Percentiles rank a stretch among this genome's conserved stretches.
phyloP scores from a whole-genome alignment of 2,329 filamentous ascomycete genomes.

The Cryoendolithus antarcticus region DNA sequence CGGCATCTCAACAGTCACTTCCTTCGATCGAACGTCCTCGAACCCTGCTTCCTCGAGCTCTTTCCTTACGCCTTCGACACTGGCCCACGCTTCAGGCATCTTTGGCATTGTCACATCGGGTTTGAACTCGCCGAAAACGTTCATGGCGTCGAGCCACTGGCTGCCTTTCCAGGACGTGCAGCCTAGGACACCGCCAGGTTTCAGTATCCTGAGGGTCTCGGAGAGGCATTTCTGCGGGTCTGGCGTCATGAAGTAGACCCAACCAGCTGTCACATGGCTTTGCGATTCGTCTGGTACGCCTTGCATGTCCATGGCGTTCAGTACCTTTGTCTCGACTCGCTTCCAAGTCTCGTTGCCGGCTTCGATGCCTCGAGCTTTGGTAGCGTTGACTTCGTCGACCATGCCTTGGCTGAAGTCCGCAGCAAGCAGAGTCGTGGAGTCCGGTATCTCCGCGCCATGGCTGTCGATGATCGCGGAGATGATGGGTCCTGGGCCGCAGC shows the following conservation, averaged over 20 bases:
- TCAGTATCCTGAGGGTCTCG: conserved; percentile 16
- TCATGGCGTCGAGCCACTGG: conserved; percentile 19
- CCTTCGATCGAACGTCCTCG: conserved; percentile 11
- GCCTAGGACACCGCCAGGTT: conserved; percentile 13
- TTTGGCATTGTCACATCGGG: conserved; percentile 11
- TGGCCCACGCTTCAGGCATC: conserved; percentile 16
- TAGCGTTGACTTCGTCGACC: conserved; percentile 12
- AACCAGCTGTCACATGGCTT: conserved; percentile 21
- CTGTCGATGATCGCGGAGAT: conserved; percentile 14
- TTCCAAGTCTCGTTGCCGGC: conserved; percentile 12
- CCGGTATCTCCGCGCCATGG: conserved; percentile 12
- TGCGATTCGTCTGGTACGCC: conserved; percentile 11
- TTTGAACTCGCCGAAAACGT: conserved; percentile 8
- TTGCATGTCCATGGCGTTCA: conserved; percentile 18
- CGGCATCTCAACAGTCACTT: conserved; percentile 15
- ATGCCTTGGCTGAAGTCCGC: conserved; percentile 21
- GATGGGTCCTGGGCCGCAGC: conserved; percentile 20
- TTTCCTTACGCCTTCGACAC: conserved; percentile 7
- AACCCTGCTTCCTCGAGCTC: conserved; percentile 20
- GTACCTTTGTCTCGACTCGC: conserved; percentile 13
- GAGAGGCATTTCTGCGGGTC: conserved; percentile 14
- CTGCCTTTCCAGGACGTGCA: conserved; percentile 17
- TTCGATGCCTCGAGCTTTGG: conserved; percentile 5
- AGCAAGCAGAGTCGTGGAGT: conserved; percentile 10
- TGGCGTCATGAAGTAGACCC: conserved; percentile 21